phyloP scores from a whole-genome alignment of 176 grass and related monocot genomes.

The bread wheat (Triticum aestivum) region IWGSC_CS_RefSeq_v2.1 NC_057803.1:511494718-511495217 shows the following conservation, averaged over 20 bases:
- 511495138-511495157: neutral
- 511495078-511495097: neutral
- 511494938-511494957: conserved; percentile 9
- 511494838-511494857: conserved; percentile 35
- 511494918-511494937: neutral
- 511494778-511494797: conserved; percentile 88
- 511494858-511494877: neutral
- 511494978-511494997: neutral
- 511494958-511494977: neutral
- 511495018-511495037: neutral
- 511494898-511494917: neutral
- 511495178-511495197: neutral
- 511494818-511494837: conserved; percentile 86
- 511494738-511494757: conserved; percentile 46
- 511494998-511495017: conserved; percentile 4
- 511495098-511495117: neutral
- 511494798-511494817: conserved; percentile 93
- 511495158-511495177: neutral
- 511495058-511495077: neutral
- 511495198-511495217: neutral
- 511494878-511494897: neutral
- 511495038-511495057: neutral
- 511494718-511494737: conserved; percentile 17
- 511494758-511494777: conserved; percentile 91
- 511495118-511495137: conserved; percentile 3